Evolutionary conservation across 345 rosid species (phyloP).

Genomic region (Euphorbia tirucalli): DNA sequence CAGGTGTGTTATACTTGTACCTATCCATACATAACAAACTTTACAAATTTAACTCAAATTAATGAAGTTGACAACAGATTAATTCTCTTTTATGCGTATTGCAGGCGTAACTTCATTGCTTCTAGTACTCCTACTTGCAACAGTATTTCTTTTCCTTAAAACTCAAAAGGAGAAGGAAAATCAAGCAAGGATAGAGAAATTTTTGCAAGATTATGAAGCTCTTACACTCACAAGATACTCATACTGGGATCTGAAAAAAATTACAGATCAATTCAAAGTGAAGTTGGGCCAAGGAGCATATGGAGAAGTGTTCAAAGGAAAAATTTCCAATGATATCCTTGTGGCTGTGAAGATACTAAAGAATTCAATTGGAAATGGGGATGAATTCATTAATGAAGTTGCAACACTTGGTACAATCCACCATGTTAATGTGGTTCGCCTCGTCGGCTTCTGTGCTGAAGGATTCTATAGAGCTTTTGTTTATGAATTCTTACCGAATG

Average conservation of each 20-base stretch:
- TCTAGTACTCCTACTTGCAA: not conserved
- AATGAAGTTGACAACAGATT: not conserved
- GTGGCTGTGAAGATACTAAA: constrained; percentile 13
- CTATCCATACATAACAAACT: too few species aligned
- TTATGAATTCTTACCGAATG: constrained; percentile 11
- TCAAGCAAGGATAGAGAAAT: constrained; percentile 3
- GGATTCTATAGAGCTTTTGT: constrained; percentile 9
- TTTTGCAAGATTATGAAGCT: constrained; percentile 8
- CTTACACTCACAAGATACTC: constrained; percentile 17
- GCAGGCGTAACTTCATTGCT: not conserved
- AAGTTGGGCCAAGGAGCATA: constrained; percentile 11
- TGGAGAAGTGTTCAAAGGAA: constrained; percentile 15
- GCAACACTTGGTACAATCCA: constrained; percentile 9
- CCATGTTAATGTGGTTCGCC: constrained; percentile 15
- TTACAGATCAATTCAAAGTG: constrained; percentile 2
- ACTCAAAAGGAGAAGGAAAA: not conserved
- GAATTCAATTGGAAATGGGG: constrained; percentile 4
- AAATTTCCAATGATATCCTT: constrained; percentile 3
- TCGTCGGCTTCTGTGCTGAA: constrained; percentile 17
- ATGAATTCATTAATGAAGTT: constrained; percentile 12
- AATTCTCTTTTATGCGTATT: not conserved
- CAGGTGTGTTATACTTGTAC: not conserved
- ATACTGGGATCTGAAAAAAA: not conserved
- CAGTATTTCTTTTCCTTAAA: not conserved
- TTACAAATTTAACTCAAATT: too few species aligned